These are phyloP conservation scores for Ustilago hordei DNA, from an alignment of 1,284 basidiomycete genomes.

Conservation along the genomic window DNA sequence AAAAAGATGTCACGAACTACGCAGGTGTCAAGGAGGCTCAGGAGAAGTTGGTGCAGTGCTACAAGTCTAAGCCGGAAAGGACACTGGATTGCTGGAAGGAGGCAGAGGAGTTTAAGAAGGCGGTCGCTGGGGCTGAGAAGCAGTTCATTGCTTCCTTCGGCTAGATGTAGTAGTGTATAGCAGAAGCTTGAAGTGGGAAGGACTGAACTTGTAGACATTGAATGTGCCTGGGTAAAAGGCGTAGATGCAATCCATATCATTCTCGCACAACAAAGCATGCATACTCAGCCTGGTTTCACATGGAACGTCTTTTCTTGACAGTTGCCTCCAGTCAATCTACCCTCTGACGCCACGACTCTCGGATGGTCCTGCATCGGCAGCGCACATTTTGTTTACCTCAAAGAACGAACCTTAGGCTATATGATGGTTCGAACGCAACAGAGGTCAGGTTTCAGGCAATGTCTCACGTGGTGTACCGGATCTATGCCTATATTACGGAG, in stretches of 20 bases:
- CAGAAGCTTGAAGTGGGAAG: neutral
- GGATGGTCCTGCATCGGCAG: too few species aligned
- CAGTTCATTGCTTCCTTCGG: constrained; percentile 43
- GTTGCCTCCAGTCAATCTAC: too few species aligned
- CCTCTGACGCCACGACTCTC: too few species aligned
- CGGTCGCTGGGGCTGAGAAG: constrained; percentile 78
- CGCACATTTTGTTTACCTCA: too few species aligned
- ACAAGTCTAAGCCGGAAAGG: constrained; percentile 77
- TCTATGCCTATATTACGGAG: neutral
- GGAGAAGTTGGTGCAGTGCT: constrained; percentile 78
- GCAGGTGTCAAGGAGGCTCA: constrained; percentile 75
- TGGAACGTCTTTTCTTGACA: too few species aligned
- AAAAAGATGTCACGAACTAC: constrained; percentile 74
- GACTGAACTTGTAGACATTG: neutral
- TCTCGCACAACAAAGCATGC: neutral
- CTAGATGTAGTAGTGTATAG: constrained; percentile 3
- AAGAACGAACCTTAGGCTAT: too few species aligned
- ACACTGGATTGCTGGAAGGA: constrained; percentile 83
- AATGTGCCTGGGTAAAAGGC: neutral
- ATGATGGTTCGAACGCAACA: too few species aligned
- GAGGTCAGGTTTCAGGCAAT: too few species aligned
- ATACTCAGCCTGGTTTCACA: too few species aligned
- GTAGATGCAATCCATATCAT: constrained; percentile 1
- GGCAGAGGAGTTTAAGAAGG: constrained; percentile 79
- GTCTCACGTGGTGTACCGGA: neutral